Evolutionary conservation across 148 eudicot genomes (phyloP).

Genomic region (Suaeda aralocaspica): DNA sequence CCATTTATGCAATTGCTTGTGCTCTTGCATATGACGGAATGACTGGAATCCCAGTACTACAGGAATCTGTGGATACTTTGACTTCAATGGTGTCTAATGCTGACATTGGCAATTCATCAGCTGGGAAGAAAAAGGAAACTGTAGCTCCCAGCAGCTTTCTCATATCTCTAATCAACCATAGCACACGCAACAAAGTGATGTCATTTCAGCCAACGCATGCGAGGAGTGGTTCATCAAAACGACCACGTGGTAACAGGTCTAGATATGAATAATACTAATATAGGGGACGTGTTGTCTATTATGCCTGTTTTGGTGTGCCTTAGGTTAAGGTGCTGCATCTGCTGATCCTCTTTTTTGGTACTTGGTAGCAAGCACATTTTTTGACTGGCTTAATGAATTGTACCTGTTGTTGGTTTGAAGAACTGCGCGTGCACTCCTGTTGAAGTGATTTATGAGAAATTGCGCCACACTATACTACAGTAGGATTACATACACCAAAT

Average conservation of each 20-base stretch:
- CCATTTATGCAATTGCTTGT: constrained; percentile 56
- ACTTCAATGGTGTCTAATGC: constrained; percentile 53
- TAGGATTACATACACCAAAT: neutral
- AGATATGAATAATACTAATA: neutral
- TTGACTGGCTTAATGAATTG: neutral
- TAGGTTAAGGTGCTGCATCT: neutral
- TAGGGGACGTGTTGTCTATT: neutral
- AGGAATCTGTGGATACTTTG: constrained; percentile 42
- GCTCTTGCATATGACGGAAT: constrained; percentile 66
- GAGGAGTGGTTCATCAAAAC: constrained; percentile 27
- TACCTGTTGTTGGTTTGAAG: neutral
- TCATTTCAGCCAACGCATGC: constrained; percentile 23
- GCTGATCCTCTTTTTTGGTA: neutral
- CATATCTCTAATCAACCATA: constrained; percentile 24
- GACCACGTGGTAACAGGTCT: constrained; percentile 24
- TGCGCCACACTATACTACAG: neutral
- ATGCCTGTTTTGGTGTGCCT: neutral
- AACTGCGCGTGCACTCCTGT: neutral
- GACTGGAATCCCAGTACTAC: constrained; percentile 35
- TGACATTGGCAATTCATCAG: constrained; percentile 33
- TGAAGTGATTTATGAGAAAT: neutral
- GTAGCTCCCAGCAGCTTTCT: constrained; percentile 26
- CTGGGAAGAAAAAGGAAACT: constrained; percentile 18
- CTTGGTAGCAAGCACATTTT: neutral
- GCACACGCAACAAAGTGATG: neutral